Base-by-base conservation (phyloP, 352 stramenopile genomes). In the Pythium biforme region DNA sequence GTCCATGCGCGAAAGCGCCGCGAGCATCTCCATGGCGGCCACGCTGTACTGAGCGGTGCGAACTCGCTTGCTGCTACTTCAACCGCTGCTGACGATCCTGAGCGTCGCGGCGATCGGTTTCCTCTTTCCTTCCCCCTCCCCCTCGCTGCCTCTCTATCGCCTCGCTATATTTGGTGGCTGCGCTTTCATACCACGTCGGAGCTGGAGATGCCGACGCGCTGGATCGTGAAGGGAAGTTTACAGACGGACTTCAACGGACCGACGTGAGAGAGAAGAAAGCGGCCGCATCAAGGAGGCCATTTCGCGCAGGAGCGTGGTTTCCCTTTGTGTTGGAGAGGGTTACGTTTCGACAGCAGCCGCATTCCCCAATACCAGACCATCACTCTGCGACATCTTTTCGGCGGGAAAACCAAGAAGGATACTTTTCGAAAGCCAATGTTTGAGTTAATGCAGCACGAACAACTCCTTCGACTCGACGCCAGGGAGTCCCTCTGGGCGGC, bases 1-100 rank as follows among this genome's bases (percentile, higher is more conserved):
- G 61, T 75, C 68, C 49, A 72, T 74, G 48, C 66, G 67, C 55
- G 72, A 78, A 9, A 86, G 68, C 45, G 73, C 74, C 52, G 71
- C 72, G 29, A 86, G 62, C 50, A 73, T 50, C 59, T 76, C 70
- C 74, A 86, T 81, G 4, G n/a, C 46, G 26, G 14, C n/a, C 1
- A 3, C 6, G 19, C n/a, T 29, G 26, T 41, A 47, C 31, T 34
- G 5, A 10, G 5, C 31, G 31, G 31, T 34, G 31, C 10, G 5
- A 10, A 10, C 5, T 11, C 31, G 5, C 5, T 34, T 10, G 31
- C 31, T 10, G 31, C 10, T 5, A 10, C 31, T 34, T 34, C 31
- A 10, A 34, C 31, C 5, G 31, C 5, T 34, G 31, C 37, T n/a
- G 37, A n/a, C 14, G 37, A 43, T 11, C 8, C 31, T 8, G 31